Conservation (phyloP, 805 yeast genomes). For the Suhomyces vadensis region DNA sequence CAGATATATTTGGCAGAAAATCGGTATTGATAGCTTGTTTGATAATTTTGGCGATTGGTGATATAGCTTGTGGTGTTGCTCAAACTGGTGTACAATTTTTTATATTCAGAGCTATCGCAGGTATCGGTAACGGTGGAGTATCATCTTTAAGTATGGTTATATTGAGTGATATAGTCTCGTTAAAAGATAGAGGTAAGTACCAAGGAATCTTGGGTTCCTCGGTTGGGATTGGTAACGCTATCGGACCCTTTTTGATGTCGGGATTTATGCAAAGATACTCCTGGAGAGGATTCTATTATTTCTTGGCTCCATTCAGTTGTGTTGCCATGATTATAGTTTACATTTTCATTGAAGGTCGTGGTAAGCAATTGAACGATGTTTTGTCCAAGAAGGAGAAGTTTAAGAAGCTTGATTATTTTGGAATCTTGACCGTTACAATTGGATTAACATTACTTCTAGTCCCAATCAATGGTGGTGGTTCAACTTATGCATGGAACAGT, state of each 20-base stretch:
- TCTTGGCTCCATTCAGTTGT: slow-evolving; percentile 45
- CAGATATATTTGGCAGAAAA: slow-evolving; percentile 58
- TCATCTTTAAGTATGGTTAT: slow-evolving; percentile 53
- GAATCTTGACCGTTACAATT: slow-evolving; percentile 49
- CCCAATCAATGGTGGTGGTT: slow-evolving; percentile 66
- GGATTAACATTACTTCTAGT: slow-evolving; percentile 51
- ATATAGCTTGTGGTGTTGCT: slow-evolving; percentile 54
- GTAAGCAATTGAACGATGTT: slow-evolving; percentile 26
- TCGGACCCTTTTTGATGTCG: slow-evolving; percentile 60
- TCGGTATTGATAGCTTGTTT: slow-evolving; percentile 42
- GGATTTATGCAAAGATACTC: slow-evolving; percentile 44
- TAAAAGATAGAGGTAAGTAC: slow-evolving; percentile 55
- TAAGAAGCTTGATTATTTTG: slow-evolving; percentile 52
- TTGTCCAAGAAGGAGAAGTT: slow-evolving; percentile 37
- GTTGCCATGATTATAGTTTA: slow-evolving; percentile 31
- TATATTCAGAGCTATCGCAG: slow-evolving; percentile 55
- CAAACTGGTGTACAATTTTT: slow-evolving; percentile 49
- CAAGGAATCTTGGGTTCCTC: slow-evolving; percentile 56
- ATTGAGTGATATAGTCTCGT: slow-evolving; percentile 53
- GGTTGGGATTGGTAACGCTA: slow-evolving; percentile 52
- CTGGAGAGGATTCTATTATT: slow-evolving; percentile 58
- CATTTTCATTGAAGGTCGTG: slow-evolving; percentile 38
- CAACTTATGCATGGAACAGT: slow-evolving; percentile 55
- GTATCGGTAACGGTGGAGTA: slow-evolving; percentile 58
- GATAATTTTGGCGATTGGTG: slow-evolving; percentile 41